phyloP scores from a whole-genome alignment of 169 alveolate genomes.

The Cryptosporidium sp. region DNA sequence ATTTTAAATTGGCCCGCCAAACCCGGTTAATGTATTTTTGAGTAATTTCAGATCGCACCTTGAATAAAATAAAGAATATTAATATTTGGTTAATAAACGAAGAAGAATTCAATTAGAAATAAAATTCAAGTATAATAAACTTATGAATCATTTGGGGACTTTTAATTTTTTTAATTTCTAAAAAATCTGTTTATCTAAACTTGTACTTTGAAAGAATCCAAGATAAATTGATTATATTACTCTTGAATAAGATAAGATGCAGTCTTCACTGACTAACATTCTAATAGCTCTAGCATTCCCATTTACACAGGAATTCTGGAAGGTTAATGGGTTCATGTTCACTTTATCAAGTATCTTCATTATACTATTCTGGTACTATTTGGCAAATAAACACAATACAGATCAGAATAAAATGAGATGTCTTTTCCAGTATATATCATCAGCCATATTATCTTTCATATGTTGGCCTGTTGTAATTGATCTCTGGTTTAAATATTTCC shows the following conservation, averaged over 20 bases:
- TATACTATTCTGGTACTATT: conserved; percentile 23
- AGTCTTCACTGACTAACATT: conserved; percentile 17
- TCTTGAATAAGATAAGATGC: neutral
- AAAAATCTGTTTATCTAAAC: too few species aligned
- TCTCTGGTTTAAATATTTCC: conserved; percentile 43
- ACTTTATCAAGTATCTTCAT: neutral
- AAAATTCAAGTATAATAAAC: neutral
- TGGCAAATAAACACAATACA: neutral
- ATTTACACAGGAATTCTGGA: conserved; percentile 51
- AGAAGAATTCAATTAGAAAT: neutral
- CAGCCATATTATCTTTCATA: conserved; percentile 14
- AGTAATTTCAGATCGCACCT: conserved; percentile 27
- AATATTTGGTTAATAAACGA: too few species aligned
- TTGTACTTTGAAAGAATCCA: neutral
- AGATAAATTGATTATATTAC: neutral
- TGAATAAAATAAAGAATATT: neutral
- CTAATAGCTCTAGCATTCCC: conserved; percentile 26
- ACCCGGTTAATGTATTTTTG: neutral
- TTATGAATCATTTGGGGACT: neutral
- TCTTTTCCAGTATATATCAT: conserved; percentile 27
- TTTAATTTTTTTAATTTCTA: too few species aligned
- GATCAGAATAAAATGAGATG: conserved; percentile 52
- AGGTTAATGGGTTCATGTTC: neutral
- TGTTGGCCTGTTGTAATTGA: conserved; percentile 57
- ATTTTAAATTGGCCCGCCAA: neutral